phyloP scores from a whole-genome alignment of 306 rosid species.

The Lathyrus sativus region DNA sequence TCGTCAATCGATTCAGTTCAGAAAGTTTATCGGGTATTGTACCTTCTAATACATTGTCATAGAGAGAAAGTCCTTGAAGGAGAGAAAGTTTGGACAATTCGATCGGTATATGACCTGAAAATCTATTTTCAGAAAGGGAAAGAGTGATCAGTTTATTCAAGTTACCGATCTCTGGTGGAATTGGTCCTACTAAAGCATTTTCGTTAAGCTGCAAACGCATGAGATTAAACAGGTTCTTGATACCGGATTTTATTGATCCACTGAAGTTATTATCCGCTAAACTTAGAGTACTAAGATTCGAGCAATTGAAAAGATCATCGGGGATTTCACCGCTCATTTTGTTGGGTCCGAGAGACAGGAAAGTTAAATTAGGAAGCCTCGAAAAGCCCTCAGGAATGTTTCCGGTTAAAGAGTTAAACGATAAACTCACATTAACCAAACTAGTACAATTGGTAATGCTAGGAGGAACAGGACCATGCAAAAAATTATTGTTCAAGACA shows the following conservation, averaged over 20 bases:
- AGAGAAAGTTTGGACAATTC: constrained; percentile 65
- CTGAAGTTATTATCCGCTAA: constrained; percentile 53
- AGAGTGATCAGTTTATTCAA: constrained; percentile 56
- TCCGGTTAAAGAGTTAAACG: constrained; percentile 56
- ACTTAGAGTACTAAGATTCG: constrained; percentile 56
- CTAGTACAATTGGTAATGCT: constrained; percentile 72
- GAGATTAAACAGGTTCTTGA: constrained; percentile 63
- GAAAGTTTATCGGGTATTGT: constrained; percentile 61
- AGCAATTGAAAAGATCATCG: constrained; percentile 71
- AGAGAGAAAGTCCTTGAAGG: constrained; percentile 69
- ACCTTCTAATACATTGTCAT: constrained; percentile 62
- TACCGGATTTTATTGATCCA: constrained; percentile 62
- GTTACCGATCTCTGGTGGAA: constrained; percentile 72
- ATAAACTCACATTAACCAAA: constrained; percentile 51
- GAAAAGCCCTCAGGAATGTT: constrained; percentile 67
- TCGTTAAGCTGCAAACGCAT: constrained; percentile 27
- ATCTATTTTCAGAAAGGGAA: constrained; percentile 55
- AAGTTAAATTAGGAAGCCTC: constrained; percentile 64
- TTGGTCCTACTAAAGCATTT: constrained; percentile 68
- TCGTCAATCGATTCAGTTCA: constrained; percentile 52
- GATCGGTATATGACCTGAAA: constrained; percentile 69
- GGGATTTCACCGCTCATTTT: constrained; percentile 78
- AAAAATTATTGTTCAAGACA: constrained; percentile 39
- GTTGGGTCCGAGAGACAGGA: constrained; percentile 51
- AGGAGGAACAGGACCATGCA: constrained; percentile 67